Evolutionary conservation across 495 filamentous ascomycete species (phyloP), one percentile per base, ranked within the genome.

Genomic region (Neurospora sp.): DNA sequence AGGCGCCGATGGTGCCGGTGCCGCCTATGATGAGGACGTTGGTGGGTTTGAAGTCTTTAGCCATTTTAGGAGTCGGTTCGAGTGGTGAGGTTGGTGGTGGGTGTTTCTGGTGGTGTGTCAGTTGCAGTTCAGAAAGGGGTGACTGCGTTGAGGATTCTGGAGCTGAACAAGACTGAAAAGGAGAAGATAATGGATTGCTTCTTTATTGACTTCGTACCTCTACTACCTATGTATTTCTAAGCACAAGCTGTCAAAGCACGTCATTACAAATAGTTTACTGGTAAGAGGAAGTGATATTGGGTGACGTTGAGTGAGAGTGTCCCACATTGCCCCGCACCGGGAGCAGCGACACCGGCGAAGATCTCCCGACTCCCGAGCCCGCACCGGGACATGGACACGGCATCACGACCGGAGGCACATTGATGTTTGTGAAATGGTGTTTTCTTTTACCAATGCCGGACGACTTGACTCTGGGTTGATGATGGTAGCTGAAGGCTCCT

Each of bases 11-110:
- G 44, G 80, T 79, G 69, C 91, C 91, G 6, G 90, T 93, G 20
- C 89, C 91, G 20, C 91, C 90, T 77, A 93, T 87, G 70, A 93
- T 82, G 44, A 93, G 86, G 69, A 93, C 81, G 47, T 87, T 88
- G 27, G 82, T 80, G 18, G 83, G 81, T 8, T 75, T 72, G 71
- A 82, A 80, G 27, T 65, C 53, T 27, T 1, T 27, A 22, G 53
- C 1, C 78, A 82, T 83, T 37, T 70, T 73, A 39, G 27, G 38
- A 7, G 38, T 14, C 0, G 22, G 42, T 44, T 20, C 6, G 42
- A 14, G 8, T 8, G 42, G 27, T 59, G 20, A 72, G n/a, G n/a
- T n/a, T n/a, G n/a, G n/a, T n/a, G n/a, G 20, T 53, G 45, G 38
- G 10, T 61, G 27, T n/a, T n/a, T n/a, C n/a, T 61, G 27, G 53